phyloP scores from a whole-genome alignment of 208 protist species.

The Leishmania mexicana region DNA sequence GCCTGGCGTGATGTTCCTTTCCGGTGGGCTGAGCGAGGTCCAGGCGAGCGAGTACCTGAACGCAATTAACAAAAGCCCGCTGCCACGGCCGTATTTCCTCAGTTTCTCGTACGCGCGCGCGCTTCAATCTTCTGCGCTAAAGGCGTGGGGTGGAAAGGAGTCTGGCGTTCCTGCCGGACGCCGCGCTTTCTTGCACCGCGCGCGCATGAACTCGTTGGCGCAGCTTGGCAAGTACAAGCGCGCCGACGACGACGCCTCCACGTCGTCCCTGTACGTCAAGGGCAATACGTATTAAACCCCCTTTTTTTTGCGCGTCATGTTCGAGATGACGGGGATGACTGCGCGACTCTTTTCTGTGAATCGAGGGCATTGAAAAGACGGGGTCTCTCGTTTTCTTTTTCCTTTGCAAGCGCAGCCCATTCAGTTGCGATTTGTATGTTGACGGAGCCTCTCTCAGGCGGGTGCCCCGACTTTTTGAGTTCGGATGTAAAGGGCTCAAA shows the following conservation, averaged over 20 bases:
- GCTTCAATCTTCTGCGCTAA: conserved; percentile 92
- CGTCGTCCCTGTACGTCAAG: conserved; percentile 87
- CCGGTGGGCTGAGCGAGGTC: conserved; percentile 96
- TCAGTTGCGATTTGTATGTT: neutral
- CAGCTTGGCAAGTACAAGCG: conserved; percentile 82
- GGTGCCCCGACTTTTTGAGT: neutral
- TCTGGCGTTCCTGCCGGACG: conserved; percentile 9
- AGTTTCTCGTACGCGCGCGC: conserved; percentile 97
- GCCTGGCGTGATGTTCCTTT: conserved; percentile 95
- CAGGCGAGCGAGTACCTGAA: conserved; percentile 96
- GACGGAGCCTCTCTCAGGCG: neutral
- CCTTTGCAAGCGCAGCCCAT: too few relatives aligned
- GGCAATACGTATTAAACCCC: conserved; percentile 78
- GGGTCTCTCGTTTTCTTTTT: neutral
- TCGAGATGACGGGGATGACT: too few relatives aligned
- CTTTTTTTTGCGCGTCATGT: neutral
- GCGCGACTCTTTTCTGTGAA: neutral
- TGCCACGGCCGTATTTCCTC: conserved; percentile 86
- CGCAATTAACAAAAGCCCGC: conserved; percentile 92
- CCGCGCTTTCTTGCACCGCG: conserved; percentile 86
- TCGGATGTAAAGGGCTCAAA: neutral
- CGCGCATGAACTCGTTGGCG: conserved; percentile 82
- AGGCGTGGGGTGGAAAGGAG: conserved; percentile 94
- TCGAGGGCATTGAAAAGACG: neutral
- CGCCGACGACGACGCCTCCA: conserved; percentile 68